Conservation (phyloP, 148 eudicot species). For the Mesembryanthemum crystallinum region DNA sequence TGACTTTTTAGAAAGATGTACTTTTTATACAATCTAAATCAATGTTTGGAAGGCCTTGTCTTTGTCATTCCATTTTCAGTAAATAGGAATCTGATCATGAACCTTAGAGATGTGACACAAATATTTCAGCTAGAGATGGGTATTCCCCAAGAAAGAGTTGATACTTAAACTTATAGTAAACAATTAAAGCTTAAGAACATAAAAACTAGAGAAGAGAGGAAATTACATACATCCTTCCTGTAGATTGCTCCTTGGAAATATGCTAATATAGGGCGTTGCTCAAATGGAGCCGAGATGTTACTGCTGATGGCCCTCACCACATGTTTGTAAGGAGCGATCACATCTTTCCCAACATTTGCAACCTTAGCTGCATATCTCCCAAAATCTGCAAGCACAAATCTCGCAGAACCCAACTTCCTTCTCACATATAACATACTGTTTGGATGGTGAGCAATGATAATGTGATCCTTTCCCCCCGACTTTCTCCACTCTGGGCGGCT, state of each 20-base stretch:
- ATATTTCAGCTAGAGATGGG: background rate
- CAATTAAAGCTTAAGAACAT: background rate
- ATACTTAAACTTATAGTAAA: background rate
- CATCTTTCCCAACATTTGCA: conserved; percentile 84
- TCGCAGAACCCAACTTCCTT: conserved; percentile 61
- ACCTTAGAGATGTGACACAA: too few species aligned
- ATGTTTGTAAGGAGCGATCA: conserved; percentile 93
- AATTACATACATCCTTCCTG: conserved; percentile 82
- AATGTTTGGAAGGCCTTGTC: too few species aligned
- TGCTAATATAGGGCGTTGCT: conserved; percentile 59
- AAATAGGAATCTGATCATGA: background rate
- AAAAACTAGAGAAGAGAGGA: conserved; percentile 1
- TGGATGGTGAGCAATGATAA: conserved; percentile 89
- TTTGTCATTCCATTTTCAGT: background rate
- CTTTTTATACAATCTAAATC: too few species aligned
- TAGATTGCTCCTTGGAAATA: conserved; percentile 95
- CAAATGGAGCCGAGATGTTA: conserved; percentile 52
- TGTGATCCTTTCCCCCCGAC: conserved; percentile 65
- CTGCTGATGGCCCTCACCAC: conserved; percentile 51
- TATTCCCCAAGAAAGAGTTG: background rate
- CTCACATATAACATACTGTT: conserved; percentile 78
- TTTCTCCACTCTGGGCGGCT: conserved; percentile 68
- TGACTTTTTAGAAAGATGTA: too few species aligned
- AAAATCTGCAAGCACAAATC: conserved; percentile 86
- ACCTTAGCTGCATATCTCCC: conserved; percentile 65